Evolutionary conservation across 164 flowering plant species (phyloP), one percentile per base, ranked within the genome.

Genomic region (Taxillus chinensis): DNA sequence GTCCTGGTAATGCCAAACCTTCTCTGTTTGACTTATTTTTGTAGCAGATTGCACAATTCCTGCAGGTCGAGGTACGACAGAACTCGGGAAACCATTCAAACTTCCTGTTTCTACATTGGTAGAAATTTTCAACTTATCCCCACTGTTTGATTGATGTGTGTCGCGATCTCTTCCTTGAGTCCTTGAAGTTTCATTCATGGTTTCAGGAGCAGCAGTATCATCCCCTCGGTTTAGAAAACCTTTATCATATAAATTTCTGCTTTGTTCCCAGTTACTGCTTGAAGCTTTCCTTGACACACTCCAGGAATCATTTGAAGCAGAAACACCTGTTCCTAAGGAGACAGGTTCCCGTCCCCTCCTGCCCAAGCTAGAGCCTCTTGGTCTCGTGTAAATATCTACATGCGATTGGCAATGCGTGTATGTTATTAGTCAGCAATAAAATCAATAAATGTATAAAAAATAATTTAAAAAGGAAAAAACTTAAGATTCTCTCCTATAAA

Each of bases 1-100:
- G 62, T 93, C 99, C 79, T 78, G 57, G 66, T 93, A 93, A 71
- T 84, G 82, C 99, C 99, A 93, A 8, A 84, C 71, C 66, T 93
- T 90, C 49, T 89, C 97, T 6, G 86, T 65, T 60, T 88, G 96
- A 62, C 70, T 81, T 57, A 83, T 67, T 68, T 68, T 73, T 38
- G 64, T 61, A 60, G 70, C 66, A n/a, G 80, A 17, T 38, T 59
- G 73, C 4, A 63, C 65, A 8, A 42, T 49, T 15, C 56, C 72
- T 13, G 74, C 37, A 60, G 82, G 45, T 15, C 38, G 56, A 66
- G 83, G 60, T 50, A 70, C 56, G 11, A 72, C 64, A 39, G 78
- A 67, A 68, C 53, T 48, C 54, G 77, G 83, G 39, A 68, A 50
- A 8, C 63, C 61, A 50, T 64, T 79, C 63, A 71, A 63, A 48